These are phyloP conservation scores for Phytophthora boehmeriae DNA, from an alignment of 352 stramenopile genomes.

Conservation along the genomic window DNA sequence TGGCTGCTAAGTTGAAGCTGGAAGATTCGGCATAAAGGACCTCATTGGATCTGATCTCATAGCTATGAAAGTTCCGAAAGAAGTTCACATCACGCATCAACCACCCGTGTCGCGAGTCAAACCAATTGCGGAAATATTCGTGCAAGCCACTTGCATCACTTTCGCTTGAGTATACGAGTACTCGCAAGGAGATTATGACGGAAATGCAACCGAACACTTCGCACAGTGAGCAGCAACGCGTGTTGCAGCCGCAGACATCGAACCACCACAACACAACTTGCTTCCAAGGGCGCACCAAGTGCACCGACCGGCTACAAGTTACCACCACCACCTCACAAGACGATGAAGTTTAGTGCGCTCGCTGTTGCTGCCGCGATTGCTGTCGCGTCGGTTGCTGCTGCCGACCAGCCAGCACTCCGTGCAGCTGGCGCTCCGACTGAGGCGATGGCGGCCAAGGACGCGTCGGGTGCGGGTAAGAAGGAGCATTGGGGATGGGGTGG, in stretches of 20 bases:
- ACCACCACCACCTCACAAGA: slow-evolving; percentile 4
- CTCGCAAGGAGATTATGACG: slow-evolving; percentile 15
- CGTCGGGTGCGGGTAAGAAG: slow-evolving; percentile 10
- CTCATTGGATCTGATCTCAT: too few relatives aligned
- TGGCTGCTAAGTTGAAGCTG: too few relatives aligned
- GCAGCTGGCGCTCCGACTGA: background rate
- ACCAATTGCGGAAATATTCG: too few relatives aligned
- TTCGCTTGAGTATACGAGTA: too few relatives aligned
- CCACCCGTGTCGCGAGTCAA: too few relatives aligned
- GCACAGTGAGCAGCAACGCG: too few relatives aligned
- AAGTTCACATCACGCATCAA: too few relatives aligned
- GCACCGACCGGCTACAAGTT: slow-evolving; percentile 1
- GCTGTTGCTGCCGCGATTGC: slow-evolving; percentile 14
- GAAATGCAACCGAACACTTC: background rate
- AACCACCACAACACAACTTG: slow-evolving; percentile 17
- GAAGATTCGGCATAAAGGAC: too few relatives aligned
- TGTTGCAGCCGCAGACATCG: too few relatives aligned
- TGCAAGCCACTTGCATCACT: too few relatives aligned
- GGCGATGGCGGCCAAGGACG: background rate
- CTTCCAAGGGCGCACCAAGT: slow-evolving; percentile 2
- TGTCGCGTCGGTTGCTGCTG: slow-evolving; percentile 23
- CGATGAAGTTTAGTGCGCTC: slow-evolving; percentile 20
- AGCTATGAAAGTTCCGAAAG: too few relatives aligned
- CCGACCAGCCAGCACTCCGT: slow-evolving; percentile 19
- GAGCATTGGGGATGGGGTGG: slow-evolving; percentile 16